phyloP scores from a whole-genome alignment of 208 protist species.

The Leishmania turanica region DNA sequence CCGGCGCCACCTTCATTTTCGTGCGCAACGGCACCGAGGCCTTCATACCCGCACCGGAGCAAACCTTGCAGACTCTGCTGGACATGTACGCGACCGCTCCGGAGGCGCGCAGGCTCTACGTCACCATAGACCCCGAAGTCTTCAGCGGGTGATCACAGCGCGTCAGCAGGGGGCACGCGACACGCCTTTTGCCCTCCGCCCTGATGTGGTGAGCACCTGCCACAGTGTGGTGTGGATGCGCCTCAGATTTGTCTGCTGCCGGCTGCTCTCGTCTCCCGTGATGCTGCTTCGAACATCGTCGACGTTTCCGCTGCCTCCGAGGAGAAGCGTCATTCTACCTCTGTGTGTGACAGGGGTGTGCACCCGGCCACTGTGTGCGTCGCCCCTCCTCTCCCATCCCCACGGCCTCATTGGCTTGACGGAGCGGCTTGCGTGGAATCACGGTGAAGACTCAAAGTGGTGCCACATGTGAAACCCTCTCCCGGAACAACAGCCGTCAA shows the following conservation, averaged over 20 bases:
- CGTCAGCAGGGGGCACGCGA: neutral
- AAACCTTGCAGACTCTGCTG: slow-evolving; percentile 58
- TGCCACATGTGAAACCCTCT: neutral
- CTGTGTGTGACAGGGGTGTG: neutral
- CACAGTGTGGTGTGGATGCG: neutral
- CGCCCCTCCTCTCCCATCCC: neutral
- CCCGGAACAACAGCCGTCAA: neutral
- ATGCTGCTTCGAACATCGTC: neutral
- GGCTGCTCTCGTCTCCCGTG: neutral
- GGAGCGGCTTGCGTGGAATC: neutral
- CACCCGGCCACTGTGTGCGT: neutral
- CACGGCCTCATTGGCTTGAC: neutral
- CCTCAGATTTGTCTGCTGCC: neutral
- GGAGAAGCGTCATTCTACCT: neutral
- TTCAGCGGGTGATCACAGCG: slow-evolving; percentile 53
- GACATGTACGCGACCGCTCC: slow-evolving; percentile 49
- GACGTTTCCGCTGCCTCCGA: neutral
- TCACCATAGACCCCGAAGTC: slow-evolving; percentile 61
- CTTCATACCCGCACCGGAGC: slow-evolving; percentile 74
- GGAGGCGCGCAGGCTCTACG: slow-evolving; percentile 45
- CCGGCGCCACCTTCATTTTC: slow-evolving; percentile 52
- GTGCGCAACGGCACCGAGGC: slow-evolving; percentile 65
- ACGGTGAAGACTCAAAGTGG: neutral
- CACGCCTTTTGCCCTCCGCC: slow-evolving; percentile 4
- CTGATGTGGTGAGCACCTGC: neutral